Conservation (phyloP, 805 yeast species). For the Candida railenensis region DNA sequence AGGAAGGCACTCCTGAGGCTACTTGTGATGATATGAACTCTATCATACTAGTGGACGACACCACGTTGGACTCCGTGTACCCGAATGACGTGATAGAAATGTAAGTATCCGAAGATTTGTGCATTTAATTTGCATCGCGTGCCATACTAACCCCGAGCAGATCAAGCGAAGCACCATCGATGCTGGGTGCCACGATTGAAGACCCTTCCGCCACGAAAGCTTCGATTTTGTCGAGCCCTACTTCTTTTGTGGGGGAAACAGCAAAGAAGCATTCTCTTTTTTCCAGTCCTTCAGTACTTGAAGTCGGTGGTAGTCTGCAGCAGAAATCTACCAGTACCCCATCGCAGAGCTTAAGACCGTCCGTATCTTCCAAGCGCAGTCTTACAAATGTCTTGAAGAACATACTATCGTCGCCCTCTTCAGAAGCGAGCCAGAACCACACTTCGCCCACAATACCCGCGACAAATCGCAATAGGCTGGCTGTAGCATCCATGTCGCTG, state of each 20-base stretch:
- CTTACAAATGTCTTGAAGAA: not conserved
- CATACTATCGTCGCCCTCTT: not conserved
- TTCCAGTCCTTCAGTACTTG: not conserved
- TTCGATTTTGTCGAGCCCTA: no score
- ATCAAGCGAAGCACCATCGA: not conserved
- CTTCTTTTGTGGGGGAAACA: no score
- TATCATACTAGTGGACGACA: constrained; percentile 1
- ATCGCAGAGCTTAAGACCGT: not conserved
- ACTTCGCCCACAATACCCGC: no score
- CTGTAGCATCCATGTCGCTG: no score
- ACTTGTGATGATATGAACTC: not conserved
- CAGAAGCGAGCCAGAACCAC: no score
- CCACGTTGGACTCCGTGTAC: constrained; percentile 1
- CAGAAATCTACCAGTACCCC: no score
- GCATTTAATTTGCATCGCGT: no score
- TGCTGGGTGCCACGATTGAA: not conserved
- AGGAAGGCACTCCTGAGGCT: no score
- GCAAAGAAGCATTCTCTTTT: not conserved
- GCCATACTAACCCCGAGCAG: not conserved
- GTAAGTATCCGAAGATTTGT: constrained; percentile 20
- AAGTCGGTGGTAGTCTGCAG: no score
- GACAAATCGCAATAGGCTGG: no score
- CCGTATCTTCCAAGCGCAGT: not conserved
- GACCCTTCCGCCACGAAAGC: not conserved
- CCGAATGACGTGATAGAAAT: constrained; percentile 17